Evolutionary conservation across 306 rosid genomes (phyloP), one percentile per base, ranked within the genome.

Genomic region (Erythrophleum fordii): DNA sequence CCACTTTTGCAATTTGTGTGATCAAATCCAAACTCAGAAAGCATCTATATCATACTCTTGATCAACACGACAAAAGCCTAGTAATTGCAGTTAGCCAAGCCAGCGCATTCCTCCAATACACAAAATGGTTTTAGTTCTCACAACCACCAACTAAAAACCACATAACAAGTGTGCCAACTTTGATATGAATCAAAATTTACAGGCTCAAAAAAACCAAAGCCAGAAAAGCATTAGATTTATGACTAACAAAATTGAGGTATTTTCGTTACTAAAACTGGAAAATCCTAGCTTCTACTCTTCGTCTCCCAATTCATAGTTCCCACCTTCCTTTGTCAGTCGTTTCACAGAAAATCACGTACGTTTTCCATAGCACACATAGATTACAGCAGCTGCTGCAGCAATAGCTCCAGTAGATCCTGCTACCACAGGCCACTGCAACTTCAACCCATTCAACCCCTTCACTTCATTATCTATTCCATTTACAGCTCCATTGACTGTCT

Each of bases 361-460:
- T 84, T 82, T 90, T 39, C 77, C 91, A 77, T 76, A 82, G 59
- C 87, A 69, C 34, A 84, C 77, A 75, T 61, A 86, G 26, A 80
- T 25, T 0, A 85, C 59, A 14, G 86, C 90, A 53, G 81, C 84
- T 0, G 82, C 86, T 0, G 66, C 80, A 78, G 81, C 89, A 58
- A 90, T 17, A 11, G 82, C 93, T 12, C 85, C 93, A 0, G 85
- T 80, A 10, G 93, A 85, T 4, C 94, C 94, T 3, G 77, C 85
- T 0, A 85, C 94, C 29, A 89, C 80, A 41, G 87, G 92, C 97
- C 89, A 92, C 75, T 52, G 73, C 29, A 74, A 28, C 17, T 66
- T 39, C 8, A 66, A n/a, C 9, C 72, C 72, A 1, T 75, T 37
- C 72, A 67, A n/a, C 11, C 18, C 72, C 20, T 66, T 73, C 56